phyloP scores from a whole-genome alignment of 2,329 filamentous ascomycete genomes.

The Apiospora malaysiana region DNA sequence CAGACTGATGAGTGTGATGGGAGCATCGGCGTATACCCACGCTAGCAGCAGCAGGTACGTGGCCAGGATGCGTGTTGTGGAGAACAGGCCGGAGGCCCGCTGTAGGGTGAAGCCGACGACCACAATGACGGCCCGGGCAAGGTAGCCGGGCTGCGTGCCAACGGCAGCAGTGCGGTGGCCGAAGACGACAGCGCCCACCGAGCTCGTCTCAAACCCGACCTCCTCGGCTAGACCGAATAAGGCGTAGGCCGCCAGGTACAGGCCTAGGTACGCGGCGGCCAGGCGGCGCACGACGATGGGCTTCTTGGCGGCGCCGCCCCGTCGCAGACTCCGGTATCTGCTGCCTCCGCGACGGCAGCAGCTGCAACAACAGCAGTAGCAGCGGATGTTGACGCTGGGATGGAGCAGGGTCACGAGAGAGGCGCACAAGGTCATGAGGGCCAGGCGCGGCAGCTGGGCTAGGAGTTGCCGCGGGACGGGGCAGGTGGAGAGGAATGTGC shows the following conservation, averaged over 20 bases:
- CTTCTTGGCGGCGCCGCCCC: neutral
- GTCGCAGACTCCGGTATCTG: neutral
- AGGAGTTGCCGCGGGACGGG: neutral
- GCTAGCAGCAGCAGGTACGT: conserved; percentile 9
- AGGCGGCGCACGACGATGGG: conserved; percentile 17
- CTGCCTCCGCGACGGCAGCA: neutral
- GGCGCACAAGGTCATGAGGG: conserved; percentile 1
- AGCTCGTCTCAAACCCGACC: conserved; percentile 16
- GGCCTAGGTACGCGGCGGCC: neutral
- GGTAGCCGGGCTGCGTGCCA: conserved; percentile 1
- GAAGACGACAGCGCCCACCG: neutral
- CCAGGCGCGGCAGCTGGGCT: conserved; percentile 3
- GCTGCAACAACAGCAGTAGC: neutral
- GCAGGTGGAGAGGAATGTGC: conserved; percentile 16
- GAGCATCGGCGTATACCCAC: conserved; percentile 16
- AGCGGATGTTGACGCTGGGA: neutral
- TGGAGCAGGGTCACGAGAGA: conserved; percentile 13
- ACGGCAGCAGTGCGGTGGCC: conserved; percentile 9
- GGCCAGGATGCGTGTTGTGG: conserved; percentile 9
- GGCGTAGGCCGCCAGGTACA: neutral
- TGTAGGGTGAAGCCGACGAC: conserved; percentile 9
- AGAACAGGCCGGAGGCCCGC: conserved; percentile 6
- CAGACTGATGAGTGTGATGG: conserved; percentile 18
- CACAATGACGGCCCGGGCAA: neutral
- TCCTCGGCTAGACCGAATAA: conserved; percentile 19